Evolutionary conservation across 1,284 basidiomycete genomes (phyloP), one percentile per base, ranked within the genome.

Genomic region (Ceratobasidium papillatum): DNA sequence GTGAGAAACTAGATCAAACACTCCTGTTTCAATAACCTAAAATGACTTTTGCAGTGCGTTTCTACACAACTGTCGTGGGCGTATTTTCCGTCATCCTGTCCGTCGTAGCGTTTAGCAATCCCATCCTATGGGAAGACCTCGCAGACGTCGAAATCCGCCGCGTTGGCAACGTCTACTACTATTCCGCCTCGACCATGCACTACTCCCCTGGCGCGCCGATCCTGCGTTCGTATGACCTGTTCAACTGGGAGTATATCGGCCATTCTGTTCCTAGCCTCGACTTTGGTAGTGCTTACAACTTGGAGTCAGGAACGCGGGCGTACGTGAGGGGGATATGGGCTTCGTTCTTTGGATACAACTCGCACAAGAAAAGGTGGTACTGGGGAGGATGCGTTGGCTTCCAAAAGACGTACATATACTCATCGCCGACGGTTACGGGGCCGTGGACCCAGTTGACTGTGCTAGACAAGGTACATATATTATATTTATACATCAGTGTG

Each of bases 271-370:
- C 80, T 41, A 76, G 56, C 27, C 77, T 80, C 19, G 74, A 74
- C 56, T 80, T 78, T 41, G 78, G 75, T 2, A 69, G 36, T 52
- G 74, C 75, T n/a, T 79, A 80, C 59, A 76, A 75, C 61, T 76
- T 80, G 3, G 49, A n/a, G n/a, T 27, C 25, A 71, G 41, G 49
- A 7, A 25, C 49, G 22, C 77, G 74, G 25, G 80, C 79, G 1
- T 80, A 80, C 65, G 77, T 79, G 17, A 61, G 76, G 45, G 80
- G 79, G 41, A 78, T 80, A 47, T 80, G 79, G 79, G 79, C 80
- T 8, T 80, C 79, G 17, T 79, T 74, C 51, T 75, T 80, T 58
- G 75, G 69, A 47, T 78, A 77, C 65, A 66, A 74, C 22, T 61
- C 79, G 41, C 73, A 73, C 61, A 75, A 77, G 32, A 75, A 76